Base-by-base conservation (phyloP, 441 rosid genomes). In the Brassica hybrid region DNA sequence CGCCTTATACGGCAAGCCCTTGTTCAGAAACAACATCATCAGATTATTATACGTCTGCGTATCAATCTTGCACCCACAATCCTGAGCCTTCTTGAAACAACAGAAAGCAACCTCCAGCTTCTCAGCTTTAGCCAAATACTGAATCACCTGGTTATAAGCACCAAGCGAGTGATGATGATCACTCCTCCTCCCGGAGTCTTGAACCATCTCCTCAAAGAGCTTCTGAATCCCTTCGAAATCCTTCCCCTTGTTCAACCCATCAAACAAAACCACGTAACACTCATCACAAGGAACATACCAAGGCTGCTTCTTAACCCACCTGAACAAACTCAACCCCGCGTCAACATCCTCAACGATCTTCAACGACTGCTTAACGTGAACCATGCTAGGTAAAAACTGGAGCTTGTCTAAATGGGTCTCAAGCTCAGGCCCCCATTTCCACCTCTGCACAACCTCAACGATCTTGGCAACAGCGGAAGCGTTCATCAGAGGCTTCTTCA, bases 391-490 rank as follows among this genome's bases (percentile, higher is more conserved):
- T 74, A 87, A 82, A 58, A 93, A 95, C 71, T 91, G 99, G 50
- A 95, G 84, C 77, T 86, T 91, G 68, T 91, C 92, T 82, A 95
- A 80, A 1, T 95, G 98, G 32, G 84, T 88, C 84, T 95, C 99
- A 73, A 95, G 77, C 81, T 93, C 96, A 0, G 95, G 97, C 19
- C 99, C 99, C 99, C 99, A 95, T 84, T 87, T 93, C 98, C 99
- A 95, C 84, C 98, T 86, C 85, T 85, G 89, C 54, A 91, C 94
- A 76, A 91, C 86, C 82, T 95, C 99, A 72, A 91, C 95, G 71
- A 93, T 87, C 88, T 95, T 93, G 0, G 95, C 89, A 48, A 93
- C 99, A 0, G 95, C 92, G 23, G 90, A 88, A 65, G 91, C 86
- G 81, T 91, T 93, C 82, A 86, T 57, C 30, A 90, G 68, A 5